Evolutionary conservation across 495 filamentous ascomycete species (phyloP).

Genomic region (Penicillium maclennaniae): DNA sequence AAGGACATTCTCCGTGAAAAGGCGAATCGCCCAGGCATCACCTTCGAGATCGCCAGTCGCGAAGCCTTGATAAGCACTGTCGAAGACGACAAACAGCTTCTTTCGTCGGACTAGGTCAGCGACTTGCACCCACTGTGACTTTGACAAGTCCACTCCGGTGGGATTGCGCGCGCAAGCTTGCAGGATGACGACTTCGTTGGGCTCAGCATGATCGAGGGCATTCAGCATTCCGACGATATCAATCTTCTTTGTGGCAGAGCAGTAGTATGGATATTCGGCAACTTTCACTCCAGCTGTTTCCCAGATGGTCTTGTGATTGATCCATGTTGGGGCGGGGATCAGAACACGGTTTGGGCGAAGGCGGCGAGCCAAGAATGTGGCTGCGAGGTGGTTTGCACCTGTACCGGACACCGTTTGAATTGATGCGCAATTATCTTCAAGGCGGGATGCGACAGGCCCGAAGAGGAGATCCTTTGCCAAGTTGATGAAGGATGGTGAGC

Average conservation of each 20-base stretch:
- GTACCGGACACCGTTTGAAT: constrained; percentile 76
- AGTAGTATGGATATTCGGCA: constrained; percentile 24
- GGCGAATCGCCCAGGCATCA: constrained; percentile 40
- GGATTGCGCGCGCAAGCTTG: constrained; percentile 48
- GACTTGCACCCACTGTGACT: constrained; percentile 34
- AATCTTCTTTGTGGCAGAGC: not conserved
- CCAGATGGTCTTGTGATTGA: constrained; percentile 24
- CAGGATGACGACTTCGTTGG: constrained; percentile 31
- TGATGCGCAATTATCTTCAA: too few relatives aligned
- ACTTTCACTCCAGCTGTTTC: constrained; percentile 4
- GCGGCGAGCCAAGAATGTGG: constrained; percentile 58
- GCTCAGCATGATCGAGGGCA: not conserved
- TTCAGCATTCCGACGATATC: constrained; percentile 12
- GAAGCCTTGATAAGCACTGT: constrained; percentile 45
- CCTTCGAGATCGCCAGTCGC: constrained; percentile 34
- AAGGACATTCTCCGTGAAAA: constrained; percentile 22
- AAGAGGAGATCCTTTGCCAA: too few relatives aligned
- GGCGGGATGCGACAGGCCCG: too few relatives aligned
- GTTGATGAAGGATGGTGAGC: too few relatives aligned
- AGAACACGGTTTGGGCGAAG: constrained; percentile 11
- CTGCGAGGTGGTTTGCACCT: constrained; percentile 74
- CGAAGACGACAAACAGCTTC: constrained; percentile 37
- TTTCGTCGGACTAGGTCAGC: constrained; percentile 19
- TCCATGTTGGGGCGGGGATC: constrained; percentile 25
- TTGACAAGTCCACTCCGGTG: constrained; percentile 35